Conservation (phyloP, 768 basidiomycete species). For the Calocera cornea region DNA sequence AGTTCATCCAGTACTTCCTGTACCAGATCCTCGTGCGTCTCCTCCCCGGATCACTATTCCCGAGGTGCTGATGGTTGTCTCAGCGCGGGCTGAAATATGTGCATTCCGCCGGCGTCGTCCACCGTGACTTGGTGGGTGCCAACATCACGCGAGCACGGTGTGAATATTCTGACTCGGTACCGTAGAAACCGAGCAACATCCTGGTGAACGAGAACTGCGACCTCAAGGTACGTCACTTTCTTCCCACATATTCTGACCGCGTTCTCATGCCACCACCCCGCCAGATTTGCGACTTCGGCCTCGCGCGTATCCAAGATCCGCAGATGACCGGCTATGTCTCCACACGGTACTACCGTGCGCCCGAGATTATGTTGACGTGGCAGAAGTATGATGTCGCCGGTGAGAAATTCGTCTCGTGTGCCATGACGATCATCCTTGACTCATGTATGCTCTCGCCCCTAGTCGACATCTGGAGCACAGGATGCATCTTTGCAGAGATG, state of each 20-base stretch:
- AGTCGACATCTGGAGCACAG: constrained; percentile 98
- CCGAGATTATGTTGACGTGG: constrained; percentile 99
- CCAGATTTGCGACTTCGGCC: constrained; percentile 96
- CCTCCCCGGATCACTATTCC: background rate
- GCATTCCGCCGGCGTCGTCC: constrained; percentile 96
- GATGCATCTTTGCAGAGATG: constrained; percentile 99
- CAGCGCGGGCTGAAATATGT: constrained; percentile 98
- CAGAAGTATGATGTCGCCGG: constrained; percentile 97
- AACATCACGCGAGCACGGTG: background rate
- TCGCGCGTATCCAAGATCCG: constrained; percentile 96
- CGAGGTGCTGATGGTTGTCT: constrained; percentile 9
- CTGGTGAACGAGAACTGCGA: constrained; percentile 99
- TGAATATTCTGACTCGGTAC: background rate
- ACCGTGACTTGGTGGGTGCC: constrained; percentile 75
- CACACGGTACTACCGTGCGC: constrained; percentile 95
- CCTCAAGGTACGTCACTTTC: constrained; percentile 52
- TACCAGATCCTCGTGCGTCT: constrained; percentile 89
- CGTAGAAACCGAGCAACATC: constrained; percentile 95
- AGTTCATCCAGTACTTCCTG: constrained; percentile 98
- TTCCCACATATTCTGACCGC: constrained; percentile 5
- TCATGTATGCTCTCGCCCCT: background rate
- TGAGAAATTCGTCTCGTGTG: constrained; percentile 14
- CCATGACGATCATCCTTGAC: background rate
- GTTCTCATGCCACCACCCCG: background rate
- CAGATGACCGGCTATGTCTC: constrained; percentile 99